phyloP scores from a whole-genome alignment of 1,284 basidiomycete species.

The Earliella scabrosa region DNA sequence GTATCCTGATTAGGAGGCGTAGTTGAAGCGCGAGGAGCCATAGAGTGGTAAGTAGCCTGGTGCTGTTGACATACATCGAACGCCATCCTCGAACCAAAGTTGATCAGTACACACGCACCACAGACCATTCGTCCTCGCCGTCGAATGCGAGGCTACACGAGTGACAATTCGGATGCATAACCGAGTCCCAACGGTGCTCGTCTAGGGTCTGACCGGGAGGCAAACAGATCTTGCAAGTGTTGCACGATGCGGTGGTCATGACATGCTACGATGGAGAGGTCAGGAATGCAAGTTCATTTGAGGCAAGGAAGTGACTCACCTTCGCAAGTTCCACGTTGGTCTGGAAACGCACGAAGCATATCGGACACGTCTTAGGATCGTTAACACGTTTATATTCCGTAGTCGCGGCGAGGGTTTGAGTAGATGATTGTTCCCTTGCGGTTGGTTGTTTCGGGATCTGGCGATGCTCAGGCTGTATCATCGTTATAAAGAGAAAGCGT shows the following conservation, averaged over 20 bases:
- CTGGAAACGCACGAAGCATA: background rate
- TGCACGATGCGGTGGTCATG: background rate
- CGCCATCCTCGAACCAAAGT: background rate
- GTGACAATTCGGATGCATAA: background rate
- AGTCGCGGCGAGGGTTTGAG: background rate
- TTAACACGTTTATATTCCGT: too few species aligned
- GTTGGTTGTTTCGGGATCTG: background rate
- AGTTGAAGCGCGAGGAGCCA: too few species aligned
- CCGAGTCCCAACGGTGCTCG: background rate
- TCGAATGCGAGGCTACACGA: background rate
- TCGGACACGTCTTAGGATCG: background rate
- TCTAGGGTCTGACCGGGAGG: background rate
- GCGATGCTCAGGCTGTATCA: too few species aligned
- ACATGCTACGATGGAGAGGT: background rate
- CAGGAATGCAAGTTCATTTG: background rate
- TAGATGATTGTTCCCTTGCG: background rate
- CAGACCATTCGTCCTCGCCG: background rate
- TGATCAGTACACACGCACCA: background rate
- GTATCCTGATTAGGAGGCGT: too few species aligned
- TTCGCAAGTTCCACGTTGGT: background rate
- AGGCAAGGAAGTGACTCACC: background rate
- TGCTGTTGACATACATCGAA: background rate
- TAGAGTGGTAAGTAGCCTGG: background rate
- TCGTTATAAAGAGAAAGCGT: too few species aligned
- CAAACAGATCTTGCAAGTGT: background rate